Evolutionary conservation across 2,329 filamentous ascomycete species (phyloP).

Genomic region (Fusarium staphyleae): DNA sequence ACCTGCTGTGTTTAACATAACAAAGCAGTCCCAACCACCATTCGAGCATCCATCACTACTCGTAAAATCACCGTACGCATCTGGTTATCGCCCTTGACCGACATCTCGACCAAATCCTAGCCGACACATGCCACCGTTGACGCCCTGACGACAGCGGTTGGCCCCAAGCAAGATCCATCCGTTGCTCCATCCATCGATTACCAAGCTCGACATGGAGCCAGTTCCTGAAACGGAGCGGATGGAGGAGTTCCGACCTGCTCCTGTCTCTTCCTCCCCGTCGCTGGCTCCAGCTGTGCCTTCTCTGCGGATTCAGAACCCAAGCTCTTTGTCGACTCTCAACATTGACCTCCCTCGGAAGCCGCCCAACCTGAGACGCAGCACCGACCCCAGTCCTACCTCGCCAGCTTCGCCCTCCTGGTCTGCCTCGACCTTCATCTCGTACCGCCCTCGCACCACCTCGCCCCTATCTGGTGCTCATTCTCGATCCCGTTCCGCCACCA

Average conservation of each 20-base stretch:
- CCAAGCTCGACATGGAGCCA: conserved; percentile 63
- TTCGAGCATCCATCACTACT: conserved; percentile 5
- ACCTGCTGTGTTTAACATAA: neutral
- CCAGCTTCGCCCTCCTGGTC: conserved; percentile 59
- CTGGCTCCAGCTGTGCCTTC: conserved; percentile 60
- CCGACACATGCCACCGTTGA: conserved; percentile 38
- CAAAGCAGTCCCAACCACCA: neutral
- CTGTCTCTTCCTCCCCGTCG: conserved; percentile 52
- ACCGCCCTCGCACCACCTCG: conserved; percentile 68
- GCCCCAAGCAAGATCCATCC: conserved; percentile 31
- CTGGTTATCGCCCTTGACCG: conserved; percentile 15
- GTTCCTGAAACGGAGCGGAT: conserved; percentile 73
- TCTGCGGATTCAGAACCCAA: conserved; percentile 56
- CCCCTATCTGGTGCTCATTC: conserved; percentile 64
- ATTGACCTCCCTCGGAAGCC: conserved; percentile 59
- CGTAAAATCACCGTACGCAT: conserved; percentile 14
- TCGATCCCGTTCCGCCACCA: conserved; percentile 65
- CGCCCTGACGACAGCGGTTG: conserved; percentile 36
- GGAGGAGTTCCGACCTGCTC: conserved; percentile 69
- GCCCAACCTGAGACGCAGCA: conserved; percentile 62
- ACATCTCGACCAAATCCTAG: conserved; percentile 23
- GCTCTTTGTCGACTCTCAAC: conserved; percentile 50
- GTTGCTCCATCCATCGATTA: conserved; percentile 23
- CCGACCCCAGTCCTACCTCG: conserved; percentile 62
- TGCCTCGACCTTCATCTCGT: conserved; percentile 57